These are phyloP conservation scores for Pseudocercospora crystallina DNA, from an alignment of 2,329 filamentous ascomycete genomes.

Conservation along the genomic window DNA sequence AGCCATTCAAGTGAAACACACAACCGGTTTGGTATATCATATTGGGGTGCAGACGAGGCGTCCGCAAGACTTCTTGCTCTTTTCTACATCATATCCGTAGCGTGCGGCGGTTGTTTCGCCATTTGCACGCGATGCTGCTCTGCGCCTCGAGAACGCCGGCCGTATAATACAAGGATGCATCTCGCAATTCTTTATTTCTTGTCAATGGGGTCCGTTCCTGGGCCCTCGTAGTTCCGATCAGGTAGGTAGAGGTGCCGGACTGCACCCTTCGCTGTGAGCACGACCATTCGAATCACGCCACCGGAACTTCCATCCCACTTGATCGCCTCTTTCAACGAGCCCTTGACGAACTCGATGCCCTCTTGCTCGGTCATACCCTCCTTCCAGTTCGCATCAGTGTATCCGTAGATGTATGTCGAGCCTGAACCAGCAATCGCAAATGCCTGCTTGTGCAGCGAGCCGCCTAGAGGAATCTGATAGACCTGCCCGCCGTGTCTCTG, in stretches of 20 bases:
- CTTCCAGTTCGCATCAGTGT: slow-evolving; percentile 94
- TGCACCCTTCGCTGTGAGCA: slow-evolving; percentile 84
- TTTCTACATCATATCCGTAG: too few relatives aligned
- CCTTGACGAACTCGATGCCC: slow-evolving; percentile 90
- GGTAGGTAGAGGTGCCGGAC: slow-evolving; percentile 94
- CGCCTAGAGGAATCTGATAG: slow-evolving; percentile 93
- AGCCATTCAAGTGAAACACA: too few relatives aligned
- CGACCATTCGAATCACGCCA: slow-evolving; percentile 96
- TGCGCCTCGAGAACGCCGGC: background rate
- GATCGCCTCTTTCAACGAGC: slow-evolving; percentile 87
- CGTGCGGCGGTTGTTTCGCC: too few relatives aligned
- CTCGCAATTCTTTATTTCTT: slow-evolving; percentile 2
- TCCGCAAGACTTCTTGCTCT: too few relatives aligned
- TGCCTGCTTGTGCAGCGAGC: slow-evolving; percentile 94
- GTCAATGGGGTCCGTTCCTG: slow-evolving; percentile 49
- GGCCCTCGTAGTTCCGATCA: slow-evolving; percentile 82
- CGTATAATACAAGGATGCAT: slow-evolving; percentile 2
- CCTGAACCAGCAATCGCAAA: slow-evolving; percentile 96
- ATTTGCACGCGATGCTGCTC: background rate
- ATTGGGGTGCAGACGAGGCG: too few relatives aligned
- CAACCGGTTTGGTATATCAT: too few relatives aligned
- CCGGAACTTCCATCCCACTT: slow-evolving; percentile 99
- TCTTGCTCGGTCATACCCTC: slow-evolving; percentile 92
- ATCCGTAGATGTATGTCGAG: slow-evolving; percentile 99
- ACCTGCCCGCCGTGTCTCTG: slow-evolving; percentile 93